Evolutionary conservation across 345 rosid genomes (phyloP).

Genomic region (Brassica incana): DNA sequence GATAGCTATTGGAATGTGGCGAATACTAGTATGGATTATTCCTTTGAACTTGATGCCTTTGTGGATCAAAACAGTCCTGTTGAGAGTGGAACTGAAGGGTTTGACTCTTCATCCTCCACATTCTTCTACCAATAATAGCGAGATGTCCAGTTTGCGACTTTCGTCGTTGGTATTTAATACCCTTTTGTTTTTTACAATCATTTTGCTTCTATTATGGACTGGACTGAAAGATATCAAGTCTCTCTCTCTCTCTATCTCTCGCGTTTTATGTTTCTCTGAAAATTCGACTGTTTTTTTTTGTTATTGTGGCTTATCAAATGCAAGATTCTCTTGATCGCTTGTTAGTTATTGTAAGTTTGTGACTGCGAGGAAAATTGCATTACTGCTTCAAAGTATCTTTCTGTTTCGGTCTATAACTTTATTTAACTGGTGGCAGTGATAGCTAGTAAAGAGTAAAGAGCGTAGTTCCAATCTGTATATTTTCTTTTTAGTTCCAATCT

Average conservation of each 20-base stretch:
- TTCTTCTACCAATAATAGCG: conserved; percentile 28
- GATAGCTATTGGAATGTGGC: conserved; percentile 32
- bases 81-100: conserved; percentile 27
- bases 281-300: conserved; percentile 13
- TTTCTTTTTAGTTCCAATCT: background rate
- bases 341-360: background rate
- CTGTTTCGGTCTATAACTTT: background rate
- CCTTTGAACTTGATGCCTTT: conserved; percentile 31
- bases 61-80: conserved; percentile 26
- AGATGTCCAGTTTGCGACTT: conserved; percentile 20
- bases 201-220: conserved; percentile 12
- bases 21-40: conserved; percentile 14
- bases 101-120: conserved; percentile 15
- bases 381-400: background rate
- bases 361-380: background rate
- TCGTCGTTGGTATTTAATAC: background rate
- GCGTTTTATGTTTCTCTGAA: conserved; percentile 16
- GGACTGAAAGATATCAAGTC: conserved; percentile 9
- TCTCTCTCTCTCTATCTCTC: conserved; percentile 5
- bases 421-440: background rate
- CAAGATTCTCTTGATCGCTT: background rate
- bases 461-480: background rate
- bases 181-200: conserved; percentile 5
- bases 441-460: background rate
- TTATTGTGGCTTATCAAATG: conserved; percentile 18